Conservation (phyloP, 352 stramenopile species). For the Achlya hypogyna region DNA sequence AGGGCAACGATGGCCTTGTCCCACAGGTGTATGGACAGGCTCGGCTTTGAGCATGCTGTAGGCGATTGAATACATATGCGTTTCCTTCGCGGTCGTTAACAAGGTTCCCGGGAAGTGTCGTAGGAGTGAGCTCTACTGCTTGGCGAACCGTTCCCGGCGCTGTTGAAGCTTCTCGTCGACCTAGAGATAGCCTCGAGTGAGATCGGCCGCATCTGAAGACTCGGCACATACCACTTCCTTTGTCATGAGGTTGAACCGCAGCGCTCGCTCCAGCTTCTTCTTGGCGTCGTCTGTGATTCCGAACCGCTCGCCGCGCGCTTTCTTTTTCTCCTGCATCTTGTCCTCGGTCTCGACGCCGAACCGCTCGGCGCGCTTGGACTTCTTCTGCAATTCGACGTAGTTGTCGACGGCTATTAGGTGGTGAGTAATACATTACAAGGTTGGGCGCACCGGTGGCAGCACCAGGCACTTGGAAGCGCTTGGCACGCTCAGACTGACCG, state of each 20-base stretch:
- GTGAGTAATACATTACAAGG: background rate
- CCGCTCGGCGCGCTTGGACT: slow-evolving; percentile 62
- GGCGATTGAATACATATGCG: background rate
- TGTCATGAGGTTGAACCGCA: slow-evolving; percentile 77
- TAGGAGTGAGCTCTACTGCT: too few species aligned
- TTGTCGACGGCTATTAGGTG: slow-evolving; percentile 27
- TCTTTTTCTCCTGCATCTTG: slow-evolving; percentile 75
- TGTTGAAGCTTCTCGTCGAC: slow-evolving; percentile 16
- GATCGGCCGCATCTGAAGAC: background rate
- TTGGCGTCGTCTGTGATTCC: slow-evolving; percentile 75
- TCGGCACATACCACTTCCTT: slow-evolving; percentile 52
- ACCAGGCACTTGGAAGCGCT: slow-evolving; percentile 61
- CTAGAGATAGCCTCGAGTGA: background rate
- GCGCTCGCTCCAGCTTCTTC: slow-evolving; percentile 66
- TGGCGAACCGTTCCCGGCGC: slow-evolving; percentile 12
- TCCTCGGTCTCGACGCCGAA: slow-evolving; percentile 74
- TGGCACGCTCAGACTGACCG: slow-evolving; percentile 49
- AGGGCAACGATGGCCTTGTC: background rate
- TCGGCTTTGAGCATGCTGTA: background rate
- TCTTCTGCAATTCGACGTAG: slow-evolving; percentile 40
- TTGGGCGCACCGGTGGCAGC: slow-evolving; percentile 22
- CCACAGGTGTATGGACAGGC: background rate
- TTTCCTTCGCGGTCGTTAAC: background rate
- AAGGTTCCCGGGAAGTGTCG: too few species aligned
- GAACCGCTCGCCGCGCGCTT: slow-evolving; percentile 67